Base-by-base conservation (phyloP, 306 rosid genomes). In the Malus asiatica region DNA sequence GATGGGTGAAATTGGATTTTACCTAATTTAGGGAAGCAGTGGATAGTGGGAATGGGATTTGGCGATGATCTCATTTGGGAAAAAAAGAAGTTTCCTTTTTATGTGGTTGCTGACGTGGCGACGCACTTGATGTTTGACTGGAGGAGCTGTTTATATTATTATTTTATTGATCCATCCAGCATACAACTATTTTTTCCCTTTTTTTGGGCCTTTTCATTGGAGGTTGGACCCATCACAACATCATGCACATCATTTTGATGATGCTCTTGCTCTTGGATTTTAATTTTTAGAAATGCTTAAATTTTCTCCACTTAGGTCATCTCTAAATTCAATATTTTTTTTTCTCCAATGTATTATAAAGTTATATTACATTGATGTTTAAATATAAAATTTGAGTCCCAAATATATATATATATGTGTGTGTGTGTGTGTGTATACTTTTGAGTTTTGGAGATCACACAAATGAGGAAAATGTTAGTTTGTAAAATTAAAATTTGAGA, bases 91-190 rank as follows among this genome's bases (percentile, higher is more conserved):
- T 42, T 71, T 70, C 42, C 65, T 32, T 72, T 61, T 23, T 51
- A 70, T 22, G 65, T 77, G 72, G 75, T 80, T 27, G 60, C 51
- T 80, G 80, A 78, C 67, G 81, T 85, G 83, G 72, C 55, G 61
- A 42, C 59, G 73, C 66, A 76, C 84, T 51, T 42, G 66, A 74
- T 76, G 73, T 75, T 77, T 79, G 66, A 80, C 80, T 42, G 20
- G 23, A 59, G 75, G 27, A 3, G 22, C 22, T 15, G 29, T 45
- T 25, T 70, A 38, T 75, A 62, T 62, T 61, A 62, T 62, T 45
- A 74, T 61, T 62, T 74, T 74, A 63, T 35, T 45, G 70, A 52
- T 29, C 58, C 70, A 16, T 61, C 70, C 60, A 62, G 70, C 60
- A 13, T 46, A 44, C 77, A 61, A 61, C 77, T 27, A 10, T 40